Percentiles rank a stretch among this genome's conserved stretches.
Conservation (phyloP, 208 protist species). For the Leishmania major region DNA sequence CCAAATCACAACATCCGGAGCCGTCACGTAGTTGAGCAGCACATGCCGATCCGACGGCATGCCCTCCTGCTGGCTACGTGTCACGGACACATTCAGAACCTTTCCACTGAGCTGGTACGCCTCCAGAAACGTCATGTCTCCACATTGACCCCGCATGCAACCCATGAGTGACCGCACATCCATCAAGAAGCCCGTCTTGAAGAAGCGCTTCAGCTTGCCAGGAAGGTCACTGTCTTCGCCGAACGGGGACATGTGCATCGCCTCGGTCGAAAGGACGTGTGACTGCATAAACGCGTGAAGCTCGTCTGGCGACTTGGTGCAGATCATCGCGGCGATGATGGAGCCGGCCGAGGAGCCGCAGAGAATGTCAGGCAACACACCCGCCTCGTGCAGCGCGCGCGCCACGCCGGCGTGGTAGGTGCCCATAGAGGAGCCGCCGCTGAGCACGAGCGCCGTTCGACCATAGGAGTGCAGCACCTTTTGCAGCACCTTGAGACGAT, state of each 20-base stretch:
- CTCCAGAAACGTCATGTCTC: slow-evolving; percentile 88
- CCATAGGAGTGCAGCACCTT: slow-evolving; percentile 66
- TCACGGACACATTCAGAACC: slow-evolving; percentile 87
- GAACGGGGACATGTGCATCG: slow-evolving; percentile 61
- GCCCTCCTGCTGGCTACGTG: slow-evolving; percentile 46
- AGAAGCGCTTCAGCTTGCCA: slow-evolving; percentile 59
- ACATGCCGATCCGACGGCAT: slow-evolving; percentile 47
- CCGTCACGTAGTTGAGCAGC: slow-evolving; percentile 85
- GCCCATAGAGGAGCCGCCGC: slow-evolving; percentile 72
- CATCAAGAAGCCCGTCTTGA: slow-evolving; percentile 81
- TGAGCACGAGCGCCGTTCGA: slow-evolving; percentile 78
- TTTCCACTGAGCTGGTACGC: slow-evolving; percentile 74
- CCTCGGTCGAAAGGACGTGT: slow-evolving; percentile 43
- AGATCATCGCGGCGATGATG: slow-evolving; percentile 78
- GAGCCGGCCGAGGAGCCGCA: slow-evolving; percentile 73
- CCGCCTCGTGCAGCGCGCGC: slow-evolving; percentile 58
- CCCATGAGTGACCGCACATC: slow-evolving; percentile 73
- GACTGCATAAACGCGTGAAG: slow-evolving; percentile 46
- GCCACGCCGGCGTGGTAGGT: slow-evolving; percentile 82
- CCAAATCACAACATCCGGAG: slow-evolving; percentile 83
- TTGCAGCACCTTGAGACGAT: slow-evolving; percentile 55
- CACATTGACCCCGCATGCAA: slow-evolving; percentile 65
- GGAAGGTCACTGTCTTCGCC: slow-evolving; percentile 38
- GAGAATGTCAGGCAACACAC: slow-evolving; percentile 74
- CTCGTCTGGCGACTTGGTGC: slow-evolving; percentile 50